Percentiles rank a stretch among this genome's conserved stretches.
phyloP scores from a whole-genome alignment of 805 yeast species.

The Clavispora phyllophila region DNA sequence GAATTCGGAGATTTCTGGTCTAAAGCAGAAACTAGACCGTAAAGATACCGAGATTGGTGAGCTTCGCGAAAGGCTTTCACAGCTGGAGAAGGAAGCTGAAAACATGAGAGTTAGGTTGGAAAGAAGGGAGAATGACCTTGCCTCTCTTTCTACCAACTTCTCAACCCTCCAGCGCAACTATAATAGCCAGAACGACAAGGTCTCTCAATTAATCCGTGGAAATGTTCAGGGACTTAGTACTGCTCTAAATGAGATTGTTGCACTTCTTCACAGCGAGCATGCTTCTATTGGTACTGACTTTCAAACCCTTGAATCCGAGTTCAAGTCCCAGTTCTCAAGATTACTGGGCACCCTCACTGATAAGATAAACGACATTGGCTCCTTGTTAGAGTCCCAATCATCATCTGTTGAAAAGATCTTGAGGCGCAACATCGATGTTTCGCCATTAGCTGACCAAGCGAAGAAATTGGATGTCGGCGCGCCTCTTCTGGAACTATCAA shows the following conservation, averaged over 20 bases:
- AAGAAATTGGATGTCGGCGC: background rate
- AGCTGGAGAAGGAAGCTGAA: background rate
- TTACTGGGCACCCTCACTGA: background rate
- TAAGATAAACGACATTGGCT: background rate
- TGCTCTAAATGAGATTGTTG: background rate
- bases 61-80: slow-evolving; percentile 1
- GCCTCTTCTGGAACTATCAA: background rate
- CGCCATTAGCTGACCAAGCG: background rate
- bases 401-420: background rate
- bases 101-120: background rate
- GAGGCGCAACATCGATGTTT: background rate
- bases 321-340: background rate
- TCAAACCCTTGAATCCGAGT: background rate
- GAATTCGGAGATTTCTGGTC: slow-evolving; percentile 2
- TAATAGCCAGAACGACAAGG: slow-evolving; percentile 2
- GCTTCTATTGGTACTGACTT: background rate
- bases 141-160: background rate
- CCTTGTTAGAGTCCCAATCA: background rate
- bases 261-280: background rate
- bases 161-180: slow-evolving; percentile 2
- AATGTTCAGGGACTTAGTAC: slow-evolving; percentile 2
- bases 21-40: background rate
- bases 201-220: slow-evolving; percentile 1
- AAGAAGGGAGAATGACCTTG: background rate
- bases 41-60: background rate